A percentile compares a stretch with the other conserved stretches of the same genome.
Conservation (phyloP, 768 basidiomycete species). For the Phallus indusiatus region DNA sequence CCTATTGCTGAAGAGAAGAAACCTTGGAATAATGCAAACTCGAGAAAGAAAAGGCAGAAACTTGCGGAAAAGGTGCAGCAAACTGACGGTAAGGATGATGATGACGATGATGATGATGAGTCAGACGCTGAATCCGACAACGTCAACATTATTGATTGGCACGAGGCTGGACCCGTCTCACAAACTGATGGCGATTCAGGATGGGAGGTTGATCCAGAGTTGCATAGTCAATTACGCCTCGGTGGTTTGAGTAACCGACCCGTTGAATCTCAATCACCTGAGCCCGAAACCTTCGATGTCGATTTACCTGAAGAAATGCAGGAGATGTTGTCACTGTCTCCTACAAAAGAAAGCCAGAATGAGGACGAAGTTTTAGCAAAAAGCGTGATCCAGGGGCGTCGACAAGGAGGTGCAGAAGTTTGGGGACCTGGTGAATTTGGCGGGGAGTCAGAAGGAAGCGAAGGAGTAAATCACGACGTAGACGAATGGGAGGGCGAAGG, state of each 20-base stretch:
- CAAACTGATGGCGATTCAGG: not conserved
- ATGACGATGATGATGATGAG: constrained; percentile 21
- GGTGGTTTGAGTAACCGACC: constrained; percentile 1
- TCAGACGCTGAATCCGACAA: constrained; percentile 23
- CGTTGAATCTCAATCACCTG: constrained; percentile 18
- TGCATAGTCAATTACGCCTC: not conserved
- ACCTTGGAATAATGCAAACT: constrained; percentile 21
- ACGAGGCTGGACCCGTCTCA: not conserved
- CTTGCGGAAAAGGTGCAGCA: constrained; percentile 12
- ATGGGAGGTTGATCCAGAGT: constrained; percentile 22
- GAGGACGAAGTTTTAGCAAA: constrained; percentile 50
- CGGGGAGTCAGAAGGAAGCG: constrained; percentile 1
- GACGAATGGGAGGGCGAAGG: constrained; percentile 72
- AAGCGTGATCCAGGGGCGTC: constrained; percentile 38
- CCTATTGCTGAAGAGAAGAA: constrained; percentile 37
- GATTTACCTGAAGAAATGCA: constrained; percentile 59
- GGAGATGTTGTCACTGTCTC: constrained; percentile 52
- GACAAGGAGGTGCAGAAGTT: constrained; percentile 23
- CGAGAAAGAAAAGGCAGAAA: constrained; percentile 32
- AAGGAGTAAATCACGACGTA: constrained; percentile 28
- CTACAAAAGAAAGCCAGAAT: constrained; percentile 28
- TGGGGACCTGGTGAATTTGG: constrained; percentile 23
- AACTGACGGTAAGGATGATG: constrained; percentile 7
- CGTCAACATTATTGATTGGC: constrained; percentile 14
- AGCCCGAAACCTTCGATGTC: constrained; percentile 35